A percentile compares a stretch with the other conserved stretches of the same genome.
These are phyloP conservation scores for Alternaria ventricosa DNA, from an alignment of 2,329 filamentous ascomycete species.

Conservation along the genomic window DNA sequence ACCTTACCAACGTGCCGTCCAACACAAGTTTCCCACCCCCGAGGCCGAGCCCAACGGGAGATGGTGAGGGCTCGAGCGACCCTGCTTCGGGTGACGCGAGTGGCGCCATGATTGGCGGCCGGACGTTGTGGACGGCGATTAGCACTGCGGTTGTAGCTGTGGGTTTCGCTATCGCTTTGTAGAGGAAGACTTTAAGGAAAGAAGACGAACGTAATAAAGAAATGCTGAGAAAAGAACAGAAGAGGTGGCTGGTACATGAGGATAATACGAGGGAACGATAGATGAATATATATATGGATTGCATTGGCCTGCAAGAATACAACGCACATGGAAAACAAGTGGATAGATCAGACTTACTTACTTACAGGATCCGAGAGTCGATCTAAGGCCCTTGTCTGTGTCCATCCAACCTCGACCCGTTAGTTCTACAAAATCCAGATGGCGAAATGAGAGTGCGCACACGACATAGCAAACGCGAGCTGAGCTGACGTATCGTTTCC, in stretches of 20 bases:
- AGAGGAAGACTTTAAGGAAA: not conserved
- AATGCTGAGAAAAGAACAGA: not conserved
- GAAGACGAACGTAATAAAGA: not conserved
- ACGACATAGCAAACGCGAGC: not conserved
- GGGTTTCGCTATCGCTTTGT: conserved; percentile 30
- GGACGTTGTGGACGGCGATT: not conserved
- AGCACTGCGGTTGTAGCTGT: conserved; percentile 24
- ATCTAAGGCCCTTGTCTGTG: not conserved
- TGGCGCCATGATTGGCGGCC: conserved; percentile 11
- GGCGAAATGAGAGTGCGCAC: not conserved
- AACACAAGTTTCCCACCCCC: conserved; percentile 26
- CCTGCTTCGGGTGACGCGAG: conserved; percentile 16
- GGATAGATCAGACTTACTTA: not conserved
- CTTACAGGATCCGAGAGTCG: not conserved
- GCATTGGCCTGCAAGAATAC: not conserved
- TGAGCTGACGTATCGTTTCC: not conserved
- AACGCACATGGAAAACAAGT: not conserved
- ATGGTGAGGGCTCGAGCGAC: not conserved
- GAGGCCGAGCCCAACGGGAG: conserved; percentile 21
- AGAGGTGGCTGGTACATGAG: not conserved
- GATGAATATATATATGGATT: not conserved
- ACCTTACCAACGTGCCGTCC: conserved; percentile 29
- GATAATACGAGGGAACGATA: not conserved
- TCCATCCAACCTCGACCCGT: too few relatives aligned
- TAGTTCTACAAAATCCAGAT: not conserved